Conservation (phyloP, 306 rosid genomes). For the Lathyrus sativus region DNA sequence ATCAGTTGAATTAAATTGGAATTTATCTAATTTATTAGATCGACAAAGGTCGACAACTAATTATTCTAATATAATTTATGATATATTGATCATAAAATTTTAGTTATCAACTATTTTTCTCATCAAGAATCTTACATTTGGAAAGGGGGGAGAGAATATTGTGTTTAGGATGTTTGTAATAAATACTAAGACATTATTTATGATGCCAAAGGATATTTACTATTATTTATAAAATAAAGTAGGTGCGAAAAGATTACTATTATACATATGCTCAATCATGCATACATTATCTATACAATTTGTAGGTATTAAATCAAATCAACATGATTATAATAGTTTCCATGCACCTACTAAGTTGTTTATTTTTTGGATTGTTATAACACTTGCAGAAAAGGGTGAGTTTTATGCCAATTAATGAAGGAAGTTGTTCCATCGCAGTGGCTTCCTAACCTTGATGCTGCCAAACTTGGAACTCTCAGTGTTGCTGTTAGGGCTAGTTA, state of each 20-base stretch:
- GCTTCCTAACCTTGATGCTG: slow-evolving; percentile 43
- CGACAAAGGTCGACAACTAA: neutral
- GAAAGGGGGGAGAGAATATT: too few relatives aligned
- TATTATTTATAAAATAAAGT: slow-evolving; percentile 30
- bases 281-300: slow-evolving; percentile 21
- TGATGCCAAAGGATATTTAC: neutral
- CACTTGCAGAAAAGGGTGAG: slow-evolving; percentile 84
- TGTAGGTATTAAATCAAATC: neutral
- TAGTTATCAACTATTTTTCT: neutral
- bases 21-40: too few relatives aligned
- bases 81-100: neutral
- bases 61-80: neutral
- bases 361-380: slow-evolving; percentile 24
- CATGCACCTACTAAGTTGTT: slow-evolving; percentile 16
- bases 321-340: slow-evolving; percentile 21
- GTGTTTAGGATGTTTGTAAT: too few relatives aligned
- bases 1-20: too few relatives aligned
- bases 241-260: slow-evolving; percentile 17
- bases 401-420: slow-evolving; percentile 63
- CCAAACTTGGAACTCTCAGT: neutral
- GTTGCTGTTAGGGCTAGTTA: neutral
- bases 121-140: neutral
- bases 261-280: neutral
- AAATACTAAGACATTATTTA: too few relatives aligned
- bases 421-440: slow-evolving; percentile 57